Conservation (phyloP, 1,139 yeast genomes). For the Debaryomyces coudertii region DNA sequence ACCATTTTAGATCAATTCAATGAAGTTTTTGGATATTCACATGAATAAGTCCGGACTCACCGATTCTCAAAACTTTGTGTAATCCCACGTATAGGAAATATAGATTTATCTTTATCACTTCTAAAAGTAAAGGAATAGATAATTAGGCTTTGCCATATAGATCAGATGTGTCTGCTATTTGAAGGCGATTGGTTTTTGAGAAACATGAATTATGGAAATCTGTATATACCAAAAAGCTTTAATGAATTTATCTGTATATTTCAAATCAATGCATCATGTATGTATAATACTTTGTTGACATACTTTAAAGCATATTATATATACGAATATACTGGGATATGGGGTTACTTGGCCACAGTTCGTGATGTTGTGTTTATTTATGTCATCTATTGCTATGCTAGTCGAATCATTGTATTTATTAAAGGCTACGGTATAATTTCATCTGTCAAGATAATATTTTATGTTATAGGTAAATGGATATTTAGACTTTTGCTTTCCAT, state of each 20-base stretch:
- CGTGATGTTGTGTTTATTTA: slow-evolving; percentile 32
- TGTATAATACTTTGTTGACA: not conserved
- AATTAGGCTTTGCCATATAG: not conserved
- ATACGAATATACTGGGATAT: slow-evolving; percentile 9
- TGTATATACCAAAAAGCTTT: slow-evolving; percentile 12
- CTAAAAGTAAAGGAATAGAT: not conserved
- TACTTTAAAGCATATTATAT: slow-evolving; percentile 13
- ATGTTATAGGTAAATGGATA: slow-evolving; percentile 20
- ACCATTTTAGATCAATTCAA: slow-evolving; percentile 26
- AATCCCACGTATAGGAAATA: not conserved
- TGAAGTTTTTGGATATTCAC: not conserved
- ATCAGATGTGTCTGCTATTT: slow-evolving; percentile 2
- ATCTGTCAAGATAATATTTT: slow-evolving; percentile 20
- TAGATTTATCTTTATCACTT: not conserved
- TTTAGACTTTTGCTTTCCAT: slow-evolving; percentile 45
- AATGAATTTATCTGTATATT: slow-evolving; percentile 8
- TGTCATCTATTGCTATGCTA: slow-evolving; percentile 20
- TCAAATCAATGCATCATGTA: slow-evolving; percentile 6
- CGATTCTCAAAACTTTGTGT: not conserved
- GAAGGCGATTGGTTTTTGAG: slow-evolving; percentile 8
- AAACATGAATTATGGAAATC: slow-evolving; percentile 13
- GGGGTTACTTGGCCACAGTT: slow-evolving; percentile 21
- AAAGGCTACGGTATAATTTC: slow-evolving; percentile 46
- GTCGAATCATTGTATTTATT: slow-evolving; percentile 17
- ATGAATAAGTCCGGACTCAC: slow-evolving; percentile 2